Percentiles rank a stretch among this genome's conserved stretches.
These are phyloP conservation scores for Neurospora sp. DNA, from an alignment of 495 filamentous ascomycete species.

Conservation along the genomic window DNA sequence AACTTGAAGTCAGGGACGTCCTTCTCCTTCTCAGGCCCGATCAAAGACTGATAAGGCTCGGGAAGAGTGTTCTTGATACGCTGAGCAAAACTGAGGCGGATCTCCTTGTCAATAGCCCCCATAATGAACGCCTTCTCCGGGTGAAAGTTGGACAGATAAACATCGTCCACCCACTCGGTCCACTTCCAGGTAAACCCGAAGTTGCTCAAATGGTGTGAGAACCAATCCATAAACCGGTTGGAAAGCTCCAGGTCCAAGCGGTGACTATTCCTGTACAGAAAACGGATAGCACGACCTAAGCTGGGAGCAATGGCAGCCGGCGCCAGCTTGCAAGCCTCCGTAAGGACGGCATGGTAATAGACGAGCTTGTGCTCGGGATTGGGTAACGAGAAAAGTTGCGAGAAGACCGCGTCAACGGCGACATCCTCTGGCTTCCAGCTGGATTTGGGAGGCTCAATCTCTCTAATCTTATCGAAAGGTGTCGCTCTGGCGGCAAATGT, in stretches of 20 bases:
- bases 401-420: conserved; percentile 92
- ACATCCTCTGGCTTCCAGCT: conserved; percentile 99
- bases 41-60: conserved; percentile 70
- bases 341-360: conserved; percentile 91
- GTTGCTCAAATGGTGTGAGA: conserved; percentile 94
- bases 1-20: conserved; percentile 95
- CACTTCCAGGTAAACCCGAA: conserved; percentile 99
- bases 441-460: conserved; percentile 57
- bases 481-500: conserved; percentile 91
- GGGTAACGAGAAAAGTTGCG: conserved; percentile 82
- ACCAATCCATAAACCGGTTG: conserved; percentile 93
- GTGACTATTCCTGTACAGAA: conserved; percentile 70
- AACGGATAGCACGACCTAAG: conserved; percentile 86
- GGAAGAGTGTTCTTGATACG: conserved; percentile 91
- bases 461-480: conserved; percentile 77
- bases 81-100: conserved; percentile 89
- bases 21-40: conserved; percentile 79
- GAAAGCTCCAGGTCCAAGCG: conserved; percentile 78
- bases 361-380: conserved; percentile 86
- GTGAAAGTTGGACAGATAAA: conserved; percentile 63
- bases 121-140: conserved; percentile 88
- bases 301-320: conserved; percentile 94
- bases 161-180: conserved; percentile 92
- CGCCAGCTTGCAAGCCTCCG: conserved; percentile 88
- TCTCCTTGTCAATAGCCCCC: conserved; percentile 91